Conservation (phyloP, 352 stramenopile species). For the Phytophthora cactorum region DNA sequence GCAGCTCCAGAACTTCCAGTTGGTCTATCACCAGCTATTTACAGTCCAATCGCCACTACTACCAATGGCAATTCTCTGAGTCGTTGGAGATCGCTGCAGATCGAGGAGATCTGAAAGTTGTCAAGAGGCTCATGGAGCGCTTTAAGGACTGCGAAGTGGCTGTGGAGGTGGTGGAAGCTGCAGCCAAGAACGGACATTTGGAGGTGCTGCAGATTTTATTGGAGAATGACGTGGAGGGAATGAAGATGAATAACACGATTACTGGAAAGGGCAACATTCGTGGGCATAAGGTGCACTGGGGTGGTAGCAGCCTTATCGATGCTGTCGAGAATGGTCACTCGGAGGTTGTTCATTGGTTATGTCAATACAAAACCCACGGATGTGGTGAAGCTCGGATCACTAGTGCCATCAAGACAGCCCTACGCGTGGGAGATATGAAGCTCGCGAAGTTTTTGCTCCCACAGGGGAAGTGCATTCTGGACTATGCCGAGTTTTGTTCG, state of each 20-base stretch:
- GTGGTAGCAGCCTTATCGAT: constrained; percentile 11
- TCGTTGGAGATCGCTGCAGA: neutral
- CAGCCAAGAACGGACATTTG: constrained; percentile 13
- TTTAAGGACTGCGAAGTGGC: constrained; percentile 8
- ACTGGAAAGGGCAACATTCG: no score
- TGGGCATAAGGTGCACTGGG: constrained; percentile 19
- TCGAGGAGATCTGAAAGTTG: neutral
- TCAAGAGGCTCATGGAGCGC: neutral
- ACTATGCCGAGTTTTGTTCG: constrained; percentile 19
- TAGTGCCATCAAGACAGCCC: constrained; percentile 15
- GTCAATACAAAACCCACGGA: neutral
- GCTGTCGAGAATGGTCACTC: constrained; percentile 22
- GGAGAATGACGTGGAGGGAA: constrained; percentile 5
- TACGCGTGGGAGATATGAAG: constrained; percentile 5
- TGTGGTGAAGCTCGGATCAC: constrained; percentile 9
- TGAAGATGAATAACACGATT: neutral
- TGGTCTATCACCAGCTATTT: no score
- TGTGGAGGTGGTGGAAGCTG: constrained; percentile 17
- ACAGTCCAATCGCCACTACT: neutral
- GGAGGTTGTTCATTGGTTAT: constrained; percentile 13
- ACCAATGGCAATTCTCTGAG: neutral
- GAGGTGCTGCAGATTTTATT: constrained; percentile 11
- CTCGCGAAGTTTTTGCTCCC: constrained; percentile 16
- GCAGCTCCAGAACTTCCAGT: no score
- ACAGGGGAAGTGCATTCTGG: constrained; percentile 18